These are phyloP conservation scores for Marvania coccoides DNA, from an alignment of 139 green algal genomes.

Conservation along the genomic window DNA sequence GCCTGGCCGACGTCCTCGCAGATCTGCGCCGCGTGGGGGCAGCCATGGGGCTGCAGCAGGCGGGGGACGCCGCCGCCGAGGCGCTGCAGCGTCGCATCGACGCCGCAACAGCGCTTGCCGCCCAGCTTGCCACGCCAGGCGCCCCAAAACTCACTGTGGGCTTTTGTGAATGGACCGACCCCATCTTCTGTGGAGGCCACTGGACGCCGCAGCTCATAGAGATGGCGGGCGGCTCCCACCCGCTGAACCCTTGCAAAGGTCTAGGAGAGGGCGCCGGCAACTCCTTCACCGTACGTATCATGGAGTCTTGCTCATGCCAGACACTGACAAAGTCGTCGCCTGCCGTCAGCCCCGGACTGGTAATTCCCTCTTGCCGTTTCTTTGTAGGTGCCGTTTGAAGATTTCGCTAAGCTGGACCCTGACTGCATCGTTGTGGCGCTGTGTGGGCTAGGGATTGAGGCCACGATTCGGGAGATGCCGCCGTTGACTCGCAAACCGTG, in stretches of 20 bases:
- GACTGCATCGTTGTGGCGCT: conserved; percentile 74
- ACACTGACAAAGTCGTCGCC: no score
- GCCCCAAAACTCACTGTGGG: conserved; percentile 31
- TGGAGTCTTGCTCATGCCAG: no score
- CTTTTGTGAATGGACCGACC: conserved; percentile 76
- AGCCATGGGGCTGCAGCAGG: neutral
- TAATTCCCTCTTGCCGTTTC: neutral
- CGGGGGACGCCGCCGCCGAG: neutral
- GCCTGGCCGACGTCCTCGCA: neutral
- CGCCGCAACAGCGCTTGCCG: neutral
- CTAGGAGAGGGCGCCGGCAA: conserved; percentile 17
- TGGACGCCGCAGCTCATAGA: conserved; percentile 82
- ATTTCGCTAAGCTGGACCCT: conserved; percentile 46
- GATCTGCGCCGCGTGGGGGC: neutral
- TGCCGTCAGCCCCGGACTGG: neutral
- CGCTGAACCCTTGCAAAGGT: conserved; percentile 57
- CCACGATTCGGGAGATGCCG: conserved; percentile 16
- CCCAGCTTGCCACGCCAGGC: no score
- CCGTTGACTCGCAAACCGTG: conserved; percentile 19
- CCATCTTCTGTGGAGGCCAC: conserved; percentile 75
- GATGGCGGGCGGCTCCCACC: conserved; percentile 64
- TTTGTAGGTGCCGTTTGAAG: conserved; percentile 28
- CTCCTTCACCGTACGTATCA: no score
- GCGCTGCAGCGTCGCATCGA: conserved; percentile 4
- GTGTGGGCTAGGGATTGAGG: conserved; percentile 61